Evolutionary conservation across 768 basidiomycete genomes (phyloP).

Genomic region (Tulasnella sp.): DNA sequence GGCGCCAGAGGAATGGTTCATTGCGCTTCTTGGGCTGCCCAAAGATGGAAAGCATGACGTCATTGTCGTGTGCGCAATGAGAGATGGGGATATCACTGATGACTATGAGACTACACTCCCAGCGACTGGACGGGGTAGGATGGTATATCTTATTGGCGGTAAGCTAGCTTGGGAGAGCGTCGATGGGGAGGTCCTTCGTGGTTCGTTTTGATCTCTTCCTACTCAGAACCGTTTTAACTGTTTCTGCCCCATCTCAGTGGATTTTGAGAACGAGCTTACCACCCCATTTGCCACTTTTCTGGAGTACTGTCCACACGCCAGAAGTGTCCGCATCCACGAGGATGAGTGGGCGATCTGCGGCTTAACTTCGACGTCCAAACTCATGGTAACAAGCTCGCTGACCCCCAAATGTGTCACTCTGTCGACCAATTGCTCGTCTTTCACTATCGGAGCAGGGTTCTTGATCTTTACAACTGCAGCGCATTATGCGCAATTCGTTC

Average conservation of each 20-base stretch:
- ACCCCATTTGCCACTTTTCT: slow-evolving; percentile 34
- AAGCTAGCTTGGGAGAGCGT: slow-evolving; percentile 18
- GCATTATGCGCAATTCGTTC: slow-evolving; percentile 69
- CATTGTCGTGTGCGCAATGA: neutral
- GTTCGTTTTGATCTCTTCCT: slow-evolving; percentile 16
- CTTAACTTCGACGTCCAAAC: slow-evolving; percentile 49
- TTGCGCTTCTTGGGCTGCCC: slow-evolving; percentile 17
- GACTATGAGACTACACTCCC: slow-evolving; percentile 5
- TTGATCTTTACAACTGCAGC: slow-evolving; percentile 73
- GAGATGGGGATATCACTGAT: slow-evolving; percentile 7
- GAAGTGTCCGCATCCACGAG: slow-evolving; percentile 19
- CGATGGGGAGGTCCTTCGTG: slow-evolving; percentile 21
- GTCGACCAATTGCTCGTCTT: slow-evolving; percentile 42
- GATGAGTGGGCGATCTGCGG: slow-evolving; percentile 41
- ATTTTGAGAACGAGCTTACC: slow-evolving; percentile 20
- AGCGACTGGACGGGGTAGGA: slow-evolving; percentile 18
- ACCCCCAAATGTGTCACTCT: slow-evolving; percentile 20
- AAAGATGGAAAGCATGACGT: slow-evolving; percentile 18
- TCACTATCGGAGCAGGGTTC: slow-evolving; percentile 54
- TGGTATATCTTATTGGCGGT: slow-evolving; percentile 16
- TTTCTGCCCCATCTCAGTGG: slow-evolving; percentile 13
- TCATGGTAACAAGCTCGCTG: slow-evolving; percentile 37
- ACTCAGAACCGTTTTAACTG: neutral
- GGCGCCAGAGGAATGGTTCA: slow-evolving; percentile 11
- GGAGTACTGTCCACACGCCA: slow-evolving; percentile 44